Conservation (phyloP, 2,329 filamentous ascomycete genomes). For the Nemania sp. region DNA sequence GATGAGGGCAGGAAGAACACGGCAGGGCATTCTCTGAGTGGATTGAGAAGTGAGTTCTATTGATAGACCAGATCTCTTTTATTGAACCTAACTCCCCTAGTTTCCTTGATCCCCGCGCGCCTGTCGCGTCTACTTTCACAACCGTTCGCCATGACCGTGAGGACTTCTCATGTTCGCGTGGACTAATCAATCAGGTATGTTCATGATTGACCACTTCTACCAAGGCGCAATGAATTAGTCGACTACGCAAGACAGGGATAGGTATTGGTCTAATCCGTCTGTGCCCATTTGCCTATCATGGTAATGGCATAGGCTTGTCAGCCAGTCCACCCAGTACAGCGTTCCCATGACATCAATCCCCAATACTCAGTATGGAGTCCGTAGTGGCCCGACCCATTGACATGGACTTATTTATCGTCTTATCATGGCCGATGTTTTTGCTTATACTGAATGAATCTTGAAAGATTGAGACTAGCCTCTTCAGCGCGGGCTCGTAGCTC, state of each 20-base stretch:
- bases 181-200: constrained; percentile 35
- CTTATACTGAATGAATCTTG: constrained; percentile 74
- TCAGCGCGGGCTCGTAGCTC: constrained; percentile 71
- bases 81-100: constrained; percentile 54
- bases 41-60: constrained; percentile 51
- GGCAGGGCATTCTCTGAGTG: constrained; percentile 29
- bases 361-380: constrained; percentile 9
- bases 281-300: neutral
- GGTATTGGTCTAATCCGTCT: constrained; percentile 3
- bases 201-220: constrained; percentile 17
- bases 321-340: neutral
- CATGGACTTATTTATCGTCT: neutral
- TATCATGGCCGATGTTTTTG: constrained; percentile 63
- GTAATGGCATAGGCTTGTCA: constrained; percentile 11
- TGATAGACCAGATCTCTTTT: constrained; percentile 50
- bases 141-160: constrained; percentile 25
- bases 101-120: constrained; percentile 39
- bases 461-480: constrained; percentile 70
- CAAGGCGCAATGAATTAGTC: constrained; percentile 14
- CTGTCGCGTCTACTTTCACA: constrained; percentile 27
- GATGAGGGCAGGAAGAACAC: constrained; percentile 27
- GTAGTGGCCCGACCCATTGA: neutral
- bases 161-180: constrained; percentile 18
- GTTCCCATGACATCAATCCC: constrained; percentile 1
- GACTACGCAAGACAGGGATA: constrained; percentile 10